phyloP scores from a whole-genome alignment of 179 eudicot genomes.

The Amaranthus tricolor region DNA sequence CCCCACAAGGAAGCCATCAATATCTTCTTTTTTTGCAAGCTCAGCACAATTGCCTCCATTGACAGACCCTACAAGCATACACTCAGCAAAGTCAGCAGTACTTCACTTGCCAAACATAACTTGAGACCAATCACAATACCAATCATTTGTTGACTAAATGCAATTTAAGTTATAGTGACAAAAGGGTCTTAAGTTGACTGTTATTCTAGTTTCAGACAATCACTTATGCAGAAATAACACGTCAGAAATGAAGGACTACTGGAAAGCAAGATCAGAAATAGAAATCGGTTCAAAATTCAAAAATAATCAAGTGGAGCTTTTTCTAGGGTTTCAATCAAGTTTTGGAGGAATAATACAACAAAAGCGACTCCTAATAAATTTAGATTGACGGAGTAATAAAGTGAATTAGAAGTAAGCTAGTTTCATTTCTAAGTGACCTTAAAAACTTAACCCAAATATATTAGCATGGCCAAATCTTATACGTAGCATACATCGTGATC shows the following conservation, averaged over 20 bases:
- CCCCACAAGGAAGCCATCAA: conserved; percentile 97
- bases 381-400: background rate
- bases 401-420: background rate
- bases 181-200: background rate
- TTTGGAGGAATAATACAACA: background rate
- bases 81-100: background rate
- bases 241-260: background rate
- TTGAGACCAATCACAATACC: background rate
- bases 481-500: background rate
- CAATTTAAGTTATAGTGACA: background rate
- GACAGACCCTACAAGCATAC: conserved; percentile 66
- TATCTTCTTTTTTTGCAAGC: conserved; percentile 92
- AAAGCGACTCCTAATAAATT: background rate
- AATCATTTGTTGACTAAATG: background rate
- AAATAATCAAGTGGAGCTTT: background rate
- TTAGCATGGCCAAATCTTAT: background rate
- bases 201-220: background rate
- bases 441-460: background rate
- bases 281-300: background rate
- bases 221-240: background rate
- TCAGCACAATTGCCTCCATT: conserved; percentile 90
- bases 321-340: background rate
- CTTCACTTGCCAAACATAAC: background rate
- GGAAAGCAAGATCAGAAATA: background rate
- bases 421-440: background rate